These are phyloP conservation scores for Didymosphaeria variabile DNA, from an alignment of 2,329 filamentous ascomycete genomes.

Conservation along the genomic window DNA sequence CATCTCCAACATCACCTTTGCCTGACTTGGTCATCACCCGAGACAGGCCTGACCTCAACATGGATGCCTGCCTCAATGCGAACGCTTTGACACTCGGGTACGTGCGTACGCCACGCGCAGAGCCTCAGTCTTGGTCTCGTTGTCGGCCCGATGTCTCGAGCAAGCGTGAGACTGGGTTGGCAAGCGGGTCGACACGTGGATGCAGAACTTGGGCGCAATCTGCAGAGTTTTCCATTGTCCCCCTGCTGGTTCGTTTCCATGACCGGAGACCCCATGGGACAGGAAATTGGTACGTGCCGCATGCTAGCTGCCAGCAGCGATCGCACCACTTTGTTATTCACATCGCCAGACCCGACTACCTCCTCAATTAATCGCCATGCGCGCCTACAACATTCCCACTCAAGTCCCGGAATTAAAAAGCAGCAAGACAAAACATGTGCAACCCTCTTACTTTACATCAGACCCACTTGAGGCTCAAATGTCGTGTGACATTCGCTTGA, in stretches of 20 bases:
- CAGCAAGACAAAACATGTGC: background rate
- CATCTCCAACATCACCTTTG: background rate
- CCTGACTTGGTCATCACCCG: slow-evolving; percentile 2
- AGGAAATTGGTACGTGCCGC: background rate
- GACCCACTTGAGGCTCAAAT: slow-evolving; percentile 11
- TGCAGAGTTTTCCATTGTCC: background rate
- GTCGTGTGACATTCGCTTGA: background rate
- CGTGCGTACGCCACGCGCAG: slow-evolving; percentile 1
- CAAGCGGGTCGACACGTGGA: background rate
- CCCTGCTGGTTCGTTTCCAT: background rate
- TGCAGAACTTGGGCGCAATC: background rate
- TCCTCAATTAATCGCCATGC: background rate
- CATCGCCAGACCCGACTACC: background rate
- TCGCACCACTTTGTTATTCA: background rate
- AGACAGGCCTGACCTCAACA: slow-evolving; percentile 2
- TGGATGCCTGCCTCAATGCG: background rate
- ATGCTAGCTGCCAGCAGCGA: background rate
- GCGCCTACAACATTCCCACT: background rate
- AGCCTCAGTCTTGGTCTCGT: background rate
- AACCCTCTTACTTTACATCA: no score
- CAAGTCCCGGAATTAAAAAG: background rate
- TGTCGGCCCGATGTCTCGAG: slow-evolving; percentile 5
- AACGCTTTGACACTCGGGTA: background rate
- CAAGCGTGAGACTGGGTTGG: background rate
- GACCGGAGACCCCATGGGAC: background rate